Percentiles rank a stretch among this genome's conserved stretches.
phyloP scores from a whole-genome alignment of 495 filamentous ascomycete genomes.

The Lepidopterella palustris region DNA sequence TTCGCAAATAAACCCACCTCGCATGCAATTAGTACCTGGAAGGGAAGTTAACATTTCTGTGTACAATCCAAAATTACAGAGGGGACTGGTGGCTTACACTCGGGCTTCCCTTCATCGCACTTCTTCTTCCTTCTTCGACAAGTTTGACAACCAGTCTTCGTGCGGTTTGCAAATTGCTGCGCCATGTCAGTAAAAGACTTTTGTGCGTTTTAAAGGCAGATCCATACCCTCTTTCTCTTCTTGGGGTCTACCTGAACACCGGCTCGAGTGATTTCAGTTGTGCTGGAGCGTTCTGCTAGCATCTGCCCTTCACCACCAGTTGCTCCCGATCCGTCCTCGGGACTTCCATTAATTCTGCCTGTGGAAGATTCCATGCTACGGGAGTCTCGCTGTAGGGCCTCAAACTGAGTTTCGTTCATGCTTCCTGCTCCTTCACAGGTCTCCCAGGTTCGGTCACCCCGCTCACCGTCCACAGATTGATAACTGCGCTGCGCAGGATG shows the following conservation, averaged over 20 bases:
- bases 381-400: conserved; percentile 13
- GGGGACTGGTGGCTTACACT: conserved; percentile 53
- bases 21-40: conserved; percentile 83
- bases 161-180: conserved; percentile 89
- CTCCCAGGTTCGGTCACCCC: conserved; percentile 15
- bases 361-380: conserved; percentile 8
- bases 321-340: background rate
- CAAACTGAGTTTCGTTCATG: conserved; percentile 1
- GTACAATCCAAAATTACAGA: too few relatives aligned
- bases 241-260: conserved; percentile 32
- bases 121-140: conserved; percentile 96
- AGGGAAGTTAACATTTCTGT: conserved; percentile 10
- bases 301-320: conserved; percentile 6
- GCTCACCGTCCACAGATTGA: conserved; percentile 11
- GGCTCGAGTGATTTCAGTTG: conserved; percentile 20
- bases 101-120: conserved; percentile 90
- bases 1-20: conserved; percentile 86
- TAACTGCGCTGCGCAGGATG: conserved; percentile 8
- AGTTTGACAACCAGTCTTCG: conserved; percentile 95
- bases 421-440: conserved; percentile 2
- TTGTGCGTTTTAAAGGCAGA: background rate
- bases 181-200: conserved; percentile 29
- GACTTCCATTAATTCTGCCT: background rate
- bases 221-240: conserved; percentile 29
- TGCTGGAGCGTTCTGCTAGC: conserved; percentile 8